Evolutionary conservation across 768 basidiomycete species (phyloP), one percentile per base, ranked within the genome.

Genomic region (Leccinum fibrillosum): DNA sequence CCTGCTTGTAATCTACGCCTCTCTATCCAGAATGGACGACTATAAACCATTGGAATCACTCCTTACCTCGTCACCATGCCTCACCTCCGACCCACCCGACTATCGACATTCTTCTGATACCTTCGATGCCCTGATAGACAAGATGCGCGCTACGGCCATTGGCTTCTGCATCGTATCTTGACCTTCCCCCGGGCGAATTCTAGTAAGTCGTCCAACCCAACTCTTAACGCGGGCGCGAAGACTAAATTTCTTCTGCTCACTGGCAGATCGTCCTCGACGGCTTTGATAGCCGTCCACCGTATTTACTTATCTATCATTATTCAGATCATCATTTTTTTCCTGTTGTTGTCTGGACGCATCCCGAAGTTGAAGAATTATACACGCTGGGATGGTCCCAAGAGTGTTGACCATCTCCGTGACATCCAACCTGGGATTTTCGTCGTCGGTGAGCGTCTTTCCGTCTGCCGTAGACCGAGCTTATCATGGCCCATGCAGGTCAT

Each of bases 401-500:
- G 25, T 47, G 39, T 35, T 49, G n/a, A 48, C 26, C 9, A 5
- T 45, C 44, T 13, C 7, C 34, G 34, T 52, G 23, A n/a, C 28
- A 63, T 44, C 55, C 42, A 53, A 32, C 32, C 32, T 39, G 3
- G 51, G 58, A n/a, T 51, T 56, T 45, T 51, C 50, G 12, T 72
- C 25, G 70, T 69, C 5, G 69, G 74, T 73, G 21, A 57, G 69
- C 42, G 13, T 49, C 25, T 28, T 8, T 57, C 17, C 8, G 30
- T n/a, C 15, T 32, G 30, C 47, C 34, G 12, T 30, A 48, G 1
- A 39, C 60, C 28, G 6, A 45, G 28, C 49, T 57, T 26, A 59
- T 13, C 11, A 25, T 49, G 37, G 23, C 54, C 11, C 11, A 48
- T 10, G 9, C 25, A 85, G 92, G 91, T 10, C 93, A 94, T 67